Conservation (phyloP, 495 filamentous ascomycete genomes). For the Penicillium roqueforti region DNA sequence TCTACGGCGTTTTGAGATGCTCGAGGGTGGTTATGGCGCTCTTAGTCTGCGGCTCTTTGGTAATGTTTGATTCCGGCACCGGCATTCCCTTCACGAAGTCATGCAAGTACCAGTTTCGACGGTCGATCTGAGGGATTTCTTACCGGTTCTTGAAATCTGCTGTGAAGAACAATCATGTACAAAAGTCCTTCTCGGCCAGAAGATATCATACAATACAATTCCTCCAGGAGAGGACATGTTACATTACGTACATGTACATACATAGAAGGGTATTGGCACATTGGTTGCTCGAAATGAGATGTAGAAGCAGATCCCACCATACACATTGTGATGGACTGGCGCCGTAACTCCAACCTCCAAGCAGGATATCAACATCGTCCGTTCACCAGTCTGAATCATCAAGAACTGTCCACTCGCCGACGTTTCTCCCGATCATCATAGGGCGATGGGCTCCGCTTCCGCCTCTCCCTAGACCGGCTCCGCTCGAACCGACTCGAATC, state of each 20-base stretch:
- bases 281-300: background rate
- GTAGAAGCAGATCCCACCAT: conserved; percentile 9
- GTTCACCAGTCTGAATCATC: conserved; percentile 11
- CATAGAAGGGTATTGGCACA: background rate
- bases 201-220: conserved; percentile 6
- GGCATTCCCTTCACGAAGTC: background rate
- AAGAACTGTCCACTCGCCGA: conserved; percentile 52
- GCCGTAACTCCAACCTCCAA: conserved; percentile 24
- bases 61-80: background rate
- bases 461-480: conserved; percentile 49
- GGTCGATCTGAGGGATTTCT: background rate
- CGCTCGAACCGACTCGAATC: conserved; percentile 11
- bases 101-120: background rate
- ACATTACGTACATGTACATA: conserved; percentile 3
- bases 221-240: conserved; percentile 13
- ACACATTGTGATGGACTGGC: conserved; percentile 13
- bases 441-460: conserved; percentile 63
- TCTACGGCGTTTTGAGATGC: background rate
- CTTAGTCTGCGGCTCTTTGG: background rate
- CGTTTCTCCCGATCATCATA: conserved; percentile 65
- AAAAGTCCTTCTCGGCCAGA: conserved; percentile 3
- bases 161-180: conserved; percentile 15
- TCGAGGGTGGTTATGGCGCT: background rate
- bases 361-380: background rate
- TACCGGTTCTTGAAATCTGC: background rate